Percentiles rank a stretch among this genome's conserved stretches.
Evolutionary conservation across 208 protist species (phyloP).

Genomic region (Acanthamoeba culbertsoni): DNA sequence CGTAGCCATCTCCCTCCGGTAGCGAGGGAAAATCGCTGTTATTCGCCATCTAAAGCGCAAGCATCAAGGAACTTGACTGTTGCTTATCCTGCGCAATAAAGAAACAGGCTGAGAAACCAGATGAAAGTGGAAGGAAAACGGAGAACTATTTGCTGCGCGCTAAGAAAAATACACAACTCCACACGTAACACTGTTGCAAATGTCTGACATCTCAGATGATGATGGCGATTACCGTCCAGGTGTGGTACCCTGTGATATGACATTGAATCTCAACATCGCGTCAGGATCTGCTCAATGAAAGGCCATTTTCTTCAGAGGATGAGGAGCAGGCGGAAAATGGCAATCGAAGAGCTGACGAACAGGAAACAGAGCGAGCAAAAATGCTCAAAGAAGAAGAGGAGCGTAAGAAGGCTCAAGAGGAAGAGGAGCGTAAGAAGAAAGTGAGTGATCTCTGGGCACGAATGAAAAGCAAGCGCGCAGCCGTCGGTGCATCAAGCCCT

Average conservation of each 20-base stretch:
- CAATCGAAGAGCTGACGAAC: background rate
- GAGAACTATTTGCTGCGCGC: slow-evolving; percentile 91
- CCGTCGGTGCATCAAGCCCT: background rate
- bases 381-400: background rate
- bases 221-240: slow-evolving; percentile 89
- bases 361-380: background rate
- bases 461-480: slow-evolving; percentile 18
- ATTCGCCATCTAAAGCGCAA: background rate
- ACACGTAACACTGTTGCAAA: slow-evolving; percentile 92
- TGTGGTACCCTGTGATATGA: background rate
- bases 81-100: background rate
- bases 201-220: slow-evolving; percentile 94
- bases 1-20: background rate
- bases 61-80: background rate
- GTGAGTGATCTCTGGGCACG: slow-evolving; percentile 30
- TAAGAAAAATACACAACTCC: slow-evolving; percentile 91
- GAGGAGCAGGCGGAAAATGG: background rate
- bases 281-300: background rate
- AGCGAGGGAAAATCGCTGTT: background rate
- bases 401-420: background rate
- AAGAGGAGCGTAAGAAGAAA: slow-evolving; percentile 41
- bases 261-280: no score
- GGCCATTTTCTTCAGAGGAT: background rate
- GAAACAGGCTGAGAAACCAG: background rate
- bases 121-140: slow-evolving; percentile 79